Base-by-base conservation (phyloP, 2,329 filamentous ascomycete species). In the Monilinia polystroma region DNA sequence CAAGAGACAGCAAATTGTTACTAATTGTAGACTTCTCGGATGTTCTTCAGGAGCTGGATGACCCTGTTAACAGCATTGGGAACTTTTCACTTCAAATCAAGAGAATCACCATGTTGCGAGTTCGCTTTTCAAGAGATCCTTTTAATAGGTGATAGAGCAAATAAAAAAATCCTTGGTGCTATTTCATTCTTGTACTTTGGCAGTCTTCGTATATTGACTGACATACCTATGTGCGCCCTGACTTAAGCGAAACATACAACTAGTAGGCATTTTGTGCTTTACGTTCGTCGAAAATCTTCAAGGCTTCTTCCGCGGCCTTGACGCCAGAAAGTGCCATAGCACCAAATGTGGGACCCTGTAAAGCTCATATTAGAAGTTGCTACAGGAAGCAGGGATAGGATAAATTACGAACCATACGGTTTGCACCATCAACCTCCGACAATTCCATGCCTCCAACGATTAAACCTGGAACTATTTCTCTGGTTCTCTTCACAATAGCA, bases 371-470 rank as follows among this genome's bases (percentile, higher is more conserved):
- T 14, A 60, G 45, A 35, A 26, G n/a, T 56, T 53, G 18, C 16
- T 7, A n/a, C n/a, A 5, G 3, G 23, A 6, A 6, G n/a, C 26
- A 20, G 14, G 4, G 8, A 29, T 12, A 11, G 20, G 49, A 12
- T 4, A 10, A 23, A 23, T 5, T 12, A 56, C 67, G 26, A 77
- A 89, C 93, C 93, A 97, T 97, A 64, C 93, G 87, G 81, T 96
- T 96, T 69, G 92, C 91, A 23, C 92, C 93, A 75, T 97, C 93
- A 43, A 96, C 88, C 80, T 97, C 93, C 68, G 88, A 91, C 72
- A 97, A 82, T 79, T 97, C 93, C 93, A 97, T 97, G 51, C 93
- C 93, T 64, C 93, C 93, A n/a, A 96, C 90, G 74, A 97, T 92
- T 70, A 97, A 82, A 38, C 93, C 93, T 7, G 92, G 92, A 18